Percentiles rank a stretch among this genome's conserved stretches.
phyloP scores from a whole-genome alignment of 805 yeast genomes.

The Candida coquimbonensis region DNA sequence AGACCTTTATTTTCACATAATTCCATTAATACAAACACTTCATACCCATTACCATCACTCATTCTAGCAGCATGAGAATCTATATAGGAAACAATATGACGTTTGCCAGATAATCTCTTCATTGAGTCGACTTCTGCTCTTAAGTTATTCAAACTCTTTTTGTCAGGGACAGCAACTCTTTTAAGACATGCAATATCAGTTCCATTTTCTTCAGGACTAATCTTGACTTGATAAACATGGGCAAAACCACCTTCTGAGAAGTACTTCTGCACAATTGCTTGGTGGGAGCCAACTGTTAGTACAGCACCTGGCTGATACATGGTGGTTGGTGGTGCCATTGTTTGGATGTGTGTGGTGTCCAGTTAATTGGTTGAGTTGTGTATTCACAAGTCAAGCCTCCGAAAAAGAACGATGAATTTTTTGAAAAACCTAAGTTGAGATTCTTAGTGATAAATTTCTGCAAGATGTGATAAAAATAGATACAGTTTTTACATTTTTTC shows the following conservation, averaged over 20 bases:
- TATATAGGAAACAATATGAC: slow-evolving; percentile 79
- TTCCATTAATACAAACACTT: slow-evolving; percentile 76
- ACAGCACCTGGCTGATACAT: slow-evolving; percentile 71
- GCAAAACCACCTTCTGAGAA: slow-evolving; percentile 94
- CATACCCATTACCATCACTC: slow-evolving; percentile 47
- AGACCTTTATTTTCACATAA: slow-evolving; percentile 69
- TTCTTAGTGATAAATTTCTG: background rate
- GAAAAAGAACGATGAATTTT: background rate
- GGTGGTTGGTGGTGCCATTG: slow-evolving; percentile 43
- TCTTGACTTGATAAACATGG: slow-evolving; percentile 77
- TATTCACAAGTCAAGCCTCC: background rate
- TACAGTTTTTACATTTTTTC: background rate
- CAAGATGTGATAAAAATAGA: background rate
- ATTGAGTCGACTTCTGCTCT: slow-evolving; percentile 97
- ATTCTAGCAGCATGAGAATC: slow-evolving; percentile 91
- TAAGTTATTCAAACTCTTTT: slow-evolving; percentile 69
- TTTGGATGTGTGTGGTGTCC: background rate
- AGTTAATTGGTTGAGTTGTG: background rate
- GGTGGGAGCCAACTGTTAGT: slow-evolving; percentile 79
- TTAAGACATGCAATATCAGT: slow-evolving; percentile 70
- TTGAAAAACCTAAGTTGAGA: no score
- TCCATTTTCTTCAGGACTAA: slow-evolving; percentile 52
- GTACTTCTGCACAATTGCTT: slow-evolving; percentile 59
- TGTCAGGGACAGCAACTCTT: slow-evolving; percentile 92
- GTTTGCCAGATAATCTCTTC: slow-evolving; percentile 77